Evolutionary conservation across 495 filamentous ascomycete genomes (phyloP), one percentile per base, ranked within the genome.

Genomic region (Penicilliopsis zonata): DNA sequence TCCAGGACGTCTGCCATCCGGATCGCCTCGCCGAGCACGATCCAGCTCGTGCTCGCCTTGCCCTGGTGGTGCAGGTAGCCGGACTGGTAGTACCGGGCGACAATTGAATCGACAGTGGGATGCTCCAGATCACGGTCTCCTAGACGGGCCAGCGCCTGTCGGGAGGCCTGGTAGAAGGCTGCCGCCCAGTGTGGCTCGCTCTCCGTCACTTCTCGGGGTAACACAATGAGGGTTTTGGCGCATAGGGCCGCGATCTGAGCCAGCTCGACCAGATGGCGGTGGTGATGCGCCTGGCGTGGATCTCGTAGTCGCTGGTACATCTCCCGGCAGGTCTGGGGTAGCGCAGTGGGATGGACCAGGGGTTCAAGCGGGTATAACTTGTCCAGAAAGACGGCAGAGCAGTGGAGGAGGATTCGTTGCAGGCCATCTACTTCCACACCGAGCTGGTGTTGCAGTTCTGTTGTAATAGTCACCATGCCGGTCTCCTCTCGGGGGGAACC

Each of bases 31-130:
- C 47, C 49, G 25, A 53, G 51, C 13, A 53, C 45, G 33, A 48
- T 47, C 47, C 49, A 53, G 19, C 47, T 48, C 19, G 48, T 37
- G 34, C 42, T 32, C 15, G 47, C 43, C 20, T 50, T 50, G 21
- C 49, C 49, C 12, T 43, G 40, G 4, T 47, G 44, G 34, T 51
- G 49, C 32, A 48, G 35, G 33, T 47, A 53, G 30, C 51, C 49
- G 27, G 49, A 53, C 31, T 53, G 49, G 13, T 50, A 44, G 21
- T 53, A 50, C 9, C 49, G 47, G 28, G 50, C 43, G 9, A 37
- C 43, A 17, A 53, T 39, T 0, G 49, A 53, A 26, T 43, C 50
- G 13, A 47, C 38, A 31, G 44, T 46, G 15, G 47, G 42, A 17
- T 36, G 35, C 27, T 53, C 49, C 9, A 53, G 38, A 36, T 53